Evolutionary conservation across 768 basidiomycete species (phyloP), one percentile per base, ranked within the genome.

Genomic region (Suillus paluster): DNA sequence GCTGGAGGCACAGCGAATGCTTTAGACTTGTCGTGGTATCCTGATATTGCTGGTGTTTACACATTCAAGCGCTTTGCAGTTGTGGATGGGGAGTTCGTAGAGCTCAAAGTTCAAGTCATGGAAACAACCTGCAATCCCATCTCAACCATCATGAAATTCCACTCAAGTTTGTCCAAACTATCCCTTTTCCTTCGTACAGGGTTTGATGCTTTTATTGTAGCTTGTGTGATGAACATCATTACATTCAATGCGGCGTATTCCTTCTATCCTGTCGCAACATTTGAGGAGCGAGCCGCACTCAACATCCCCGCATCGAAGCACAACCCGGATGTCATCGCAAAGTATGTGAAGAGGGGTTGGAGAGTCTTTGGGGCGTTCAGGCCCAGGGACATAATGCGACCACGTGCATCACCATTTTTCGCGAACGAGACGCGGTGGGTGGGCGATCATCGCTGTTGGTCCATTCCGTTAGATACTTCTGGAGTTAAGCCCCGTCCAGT

Each of bases 171-270:
- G 81, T 70, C 14, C 0, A 33, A 14, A 30, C 19, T 33, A 41
- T 23, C 54, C 30, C 25, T 54, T 11, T 56, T 64, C 14, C 55
- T 27, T 44, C 12, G 4, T 30, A 41, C 11, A 38, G 5, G 17
- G 19, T 23, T 9, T 53, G 41, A 45, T 19, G 19, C 12, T 21
- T 30, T 17, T 5, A 45, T 21, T 58, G 23, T 50, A 80, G 80
- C 80, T 2, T 73, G 73, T 52, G 80, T 81, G 1, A 79, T 81
- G 76, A 84, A 84, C 60, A 59, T 82, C 1, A 80, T 84, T 61
- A 71, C 78, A 0, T 75, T 75, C 64, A 69, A 78, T 6, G 68
- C 68, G 0, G 83, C 81, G 0, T 81, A 80, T 57, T 73, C 75
- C 1, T 62, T 81, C 5, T 83, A 77, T 64, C 83, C 83, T 1